Evolutionary conservation across 495 filamentous ascomycete genomes (phyloP).

Genomic region (Venustampulla echinocandica): DNA sequence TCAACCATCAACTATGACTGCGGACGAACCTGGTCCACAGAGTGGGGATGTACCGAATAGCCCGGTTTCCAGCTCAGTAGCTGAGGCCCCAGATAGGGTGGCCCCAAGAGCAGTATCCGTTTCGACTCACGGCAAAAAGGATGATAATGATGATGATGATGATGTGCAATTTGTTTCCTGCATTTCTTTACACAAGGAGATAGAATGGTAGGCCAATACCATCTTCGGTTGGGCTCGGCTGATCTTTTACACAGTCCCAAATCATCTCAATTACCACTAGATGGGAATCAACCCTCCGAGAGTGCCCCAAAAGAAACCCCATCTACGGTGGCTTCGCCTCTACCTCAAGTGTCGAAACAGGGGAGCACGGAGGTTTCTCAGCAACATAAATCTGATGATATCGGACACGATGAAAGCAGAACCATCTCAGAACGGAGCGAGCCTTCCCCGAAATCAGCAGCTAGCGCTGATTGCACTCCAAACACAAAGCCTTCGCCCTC

Average conservation of each 20-base stretch:
- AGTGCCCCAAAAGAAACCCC: slow-evolving; percentile 1
- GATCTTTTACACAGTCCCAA: slow-evolving; percentile 5
- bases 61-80: too few species aligned
- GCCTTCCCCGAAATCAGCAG: slow-evolving; percentile 26
- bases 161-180: slow-evolving; percentile 38
- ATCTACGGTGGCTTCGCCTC: slow-evolving; percentile 4
- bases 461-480: slow-evolving; percentile 8
- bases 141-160: slow-evolving; percentile 31
- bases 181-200: slow-evolving; percentile 32
- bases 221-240: not conserved
- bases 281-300: not conserved
- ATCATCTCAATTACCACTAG: slow-evolving; percentile 1
- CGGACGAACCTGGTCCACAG: too few species aligned
- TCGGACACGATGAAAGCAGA: slow-evolving; percentile 19
- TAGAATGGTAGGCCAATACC: slow-evolving; percentile 14
- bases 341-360: slow-evolving; percentile 20
- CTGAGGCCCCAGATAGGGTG: too few species aligned
- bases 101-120: not conserved
- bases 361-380: slow-evolving; percentile 30
- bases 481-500: not conserved
- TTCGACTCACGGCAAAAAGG: slow-evolving; percentile 13
- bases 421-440: slow-evolving; percentile 22
- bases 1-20: too few species aligned
- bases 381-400: slow-evolving; percentile 16
- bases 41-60: too few species aligned